These are phyloP conservation scores for Daedaleopsis nitida DNA, from an alignment of 768 basidiomycete genomes.

Conservation along the genomic window DNA sequence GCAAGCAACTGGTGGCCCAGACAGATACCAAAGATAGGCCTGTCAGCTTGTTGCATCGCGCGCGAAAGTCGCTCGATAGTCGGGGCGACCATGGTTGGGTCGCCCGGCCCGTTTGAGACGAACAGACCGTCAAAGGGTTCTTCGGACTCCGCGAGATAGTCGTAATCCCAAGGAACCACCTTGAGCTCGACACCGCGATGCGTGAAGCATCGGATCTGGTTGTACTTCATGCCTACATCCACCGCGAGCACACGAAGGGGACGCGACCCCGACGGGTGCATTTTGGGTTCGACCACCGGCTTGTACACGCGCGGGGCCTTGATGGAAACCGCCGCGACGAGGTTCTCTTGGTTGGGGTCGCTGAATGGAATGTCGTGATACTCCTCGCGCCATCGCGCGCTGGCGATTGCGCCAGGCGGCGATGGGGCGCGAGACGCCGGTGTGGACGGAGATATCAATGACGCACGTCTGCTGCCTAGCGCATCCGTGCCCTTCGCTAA, in stretches of 20 bases:
- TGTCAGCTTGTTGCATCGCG: slow-evolving; percentile 71
- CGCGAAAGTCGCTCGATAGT: slow-evolving; percentile 71
- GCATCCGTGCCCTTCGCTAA: slow-evolving; percentile 62
- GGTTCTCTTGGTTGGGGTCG: slow-evolving; percentile 87
- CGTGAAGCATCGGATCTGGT: slow-evolving; percentile 96
- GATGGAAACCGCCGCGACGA: slow-evolving; percentile 89
- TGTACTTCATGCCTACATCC: slow-evolving; percentile 99
- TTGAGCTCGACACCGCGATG: slow-evolving; percentile 93
- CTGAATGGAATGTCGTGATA: slow-evolving; percentile 81
- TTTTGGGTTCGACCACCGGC: slow-evolving; percentile 53
- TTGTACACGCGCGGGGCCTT: slow-evolving; percentile 66
- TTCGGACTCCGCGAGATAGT: slow-evolving; percentile 70
- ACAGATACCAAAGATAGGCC: slow-evolving; percentile 97
- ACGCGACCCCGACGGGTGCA: slow-evolving; percentile 75
- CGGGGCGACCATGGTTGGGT: slow-evolving; percentile 79
- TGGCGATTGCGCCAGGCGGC: slow-evolving; percentile 47
- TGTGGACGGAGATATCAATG: slow-evolving; percentile 39
- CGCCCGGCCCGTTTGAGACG: slow-evolving; percentile 96
- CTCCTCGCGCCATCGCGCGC: slow-evolving; percentile 73
- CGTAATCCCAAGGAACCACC: slow-evolving; percentile 97
- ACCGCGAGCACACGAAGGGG: slow-evolving; percentile 83
- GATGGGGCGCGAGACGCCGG: slow-evolving; percentile 52
- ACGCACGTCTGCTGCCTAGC: slow-evolving; percentile 39
- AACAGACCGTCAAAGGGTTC: slow-evolving; percentile 94
- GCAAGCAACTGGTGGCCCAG: slow-evolving; percentile 97